These are phyloP conservation scores for Pichia sp. DNA, from an alignment of 1,139 yeast genomes.

Conservation along the genomic window DNA sequence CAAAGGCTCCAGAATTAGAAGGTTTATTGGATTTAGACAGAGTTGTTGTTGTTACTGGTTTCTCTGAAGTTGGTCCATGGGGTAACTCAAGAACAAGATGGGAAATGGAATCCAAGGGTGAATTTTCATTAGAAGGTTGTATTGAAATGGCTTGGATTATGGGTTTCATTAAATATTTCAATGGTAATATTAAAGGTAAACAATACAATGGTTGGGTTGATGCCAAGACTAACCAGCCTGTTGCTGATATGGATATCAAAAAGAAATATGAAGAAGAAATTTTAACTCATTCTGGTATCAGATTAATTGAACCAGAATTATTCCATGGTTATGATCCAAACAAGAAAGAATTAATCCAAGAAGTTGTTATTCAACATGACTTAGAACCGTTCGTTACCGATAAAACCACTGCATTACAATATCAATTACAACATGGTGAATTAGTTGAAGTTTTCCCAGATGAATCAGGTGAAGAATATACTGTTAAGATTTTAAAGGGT, in stretches of 20 bases:
- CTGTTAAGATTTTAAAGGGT: constrained; percentile 87
- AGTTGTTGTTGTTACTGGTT: constrained; percentile 93
- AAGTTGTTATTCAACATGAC: constrained; percentile 92
- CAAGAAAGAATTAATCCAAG: constrained; percentile 89
- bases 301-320: constrained; percentile 92
- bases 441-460: constrained; percentile 79
- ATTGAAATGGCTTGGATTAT: constrained; percentile 99
- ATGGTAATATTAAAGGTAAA: constrained; percentile 85
- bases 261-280: constrained; percentile 82
- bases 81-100: constrained; percentile 98
- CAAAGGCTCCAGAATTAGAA: constrained; percentile 68
- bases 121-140: constrained; percentile 96
- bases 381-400: constrained; percentile 93
- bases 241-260: constrained; percentile 92
- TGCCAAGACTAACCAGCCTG: constrained; percentile 86
- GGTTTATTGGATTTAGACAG: constrained; percentile 90
- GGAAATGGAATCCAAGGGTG: constrained; percentile 97
- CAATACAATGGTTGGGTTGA: constrained; percentile 96
- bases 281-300: constrained; percentile 90
- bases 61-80: constrained; percentile 99
- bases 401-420: constrained; percentile 91
- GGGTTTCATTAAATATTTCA: constrained; percentile 88
- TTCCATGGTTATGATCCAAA: constrained; percentile 92
- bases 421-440: constrained; percentile 90
- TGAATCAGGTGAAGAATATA: constrained; percentile 85